These are phyloP conservation scores for Sclerotinia sclerotiorum DNA, from an alignment of 2,329 filamentous ascomycete genomes.

Conservation along the genomic window DNA sequence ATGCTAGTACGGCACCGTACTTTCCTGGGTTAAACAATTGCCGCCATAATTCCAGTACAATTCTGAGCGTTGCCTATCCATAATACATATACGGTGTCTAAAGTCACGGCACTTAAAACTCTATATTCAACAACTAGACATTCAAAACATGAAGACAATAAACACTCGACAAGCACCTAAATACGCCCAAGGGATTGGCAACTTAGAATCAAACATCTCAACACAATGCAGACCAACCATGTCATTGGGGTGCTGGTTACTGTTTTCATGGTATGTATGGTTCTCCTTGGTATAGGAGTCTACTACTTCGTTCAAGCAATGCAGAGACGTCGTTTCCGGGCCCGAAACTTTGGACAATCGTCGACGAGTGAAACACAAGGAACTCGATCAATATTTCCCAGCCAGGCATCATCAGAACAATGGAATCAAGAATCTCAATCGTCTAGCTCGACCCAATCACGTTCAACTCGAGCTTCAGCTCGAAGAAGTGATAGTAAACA, in stretches of 20 bases:
- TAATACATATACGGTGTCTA: neutral
- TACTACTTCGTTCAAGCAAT: neutral
- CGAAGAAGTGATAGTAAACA: neutral
- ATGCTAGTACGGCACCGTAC: neutral
- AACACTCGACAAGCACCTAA: neutral
- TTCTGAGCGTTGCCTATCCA: neutral
- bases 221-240: neutral
- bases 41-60: neutral
- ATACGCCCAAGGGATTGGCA: neutral
- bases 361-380: neutral
- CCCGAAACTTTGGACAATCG: neutral
- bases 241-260: neutral
- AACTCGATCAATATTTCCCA: neutral
- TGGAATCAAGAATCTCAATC: neutral
- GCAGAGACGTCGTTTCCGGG: neutral
- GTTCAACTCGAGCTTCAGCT: conserved; percentile 1
- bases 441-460: neutral
- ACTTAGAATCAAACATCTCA: neutral
- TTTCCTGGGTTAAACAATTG: neutral
- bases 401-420: neutral
- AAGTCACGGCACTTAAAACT: neutral
- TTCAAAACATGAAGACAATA: neutral
- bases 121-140: neutral
- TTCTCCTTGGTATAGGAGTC: neutral
- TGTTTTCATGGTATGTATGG: neutral